Evolutionary conservation across 2,329 filamentous ascomycete genomes (phyloP).

Genomic region (Plenodomus lindquistii): DNA sequence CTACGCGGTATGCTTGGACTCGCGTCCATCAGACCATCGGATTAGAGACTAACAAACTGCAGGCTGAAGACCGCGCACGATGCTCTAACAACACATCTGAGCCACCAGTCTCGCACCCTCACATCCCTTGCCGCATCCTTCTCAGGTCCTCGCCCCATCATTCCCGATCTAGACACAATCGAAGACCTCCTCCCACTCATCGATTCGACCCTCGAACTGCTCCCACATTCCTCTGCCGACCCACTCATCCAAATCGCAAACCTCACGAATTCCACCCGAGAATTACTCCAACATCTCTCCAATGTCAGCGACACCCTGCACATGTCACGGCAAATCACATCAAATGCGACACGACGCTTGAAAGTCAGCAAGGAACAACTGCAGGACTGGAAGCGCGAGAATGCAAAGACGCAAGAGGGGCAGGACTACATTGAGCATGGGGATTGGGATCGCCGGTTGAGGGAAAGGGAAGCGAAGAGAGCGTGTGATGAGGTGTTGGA

Average conservation of each 20-base stretch:
- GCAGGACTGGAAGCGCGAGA: constrained; percentile 79
- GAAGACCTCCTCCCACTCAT: constrained; percentile 72
- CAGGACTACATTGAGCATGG: constrained; percentile 79
- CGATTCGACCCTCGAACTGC: constrained; percentile 64
- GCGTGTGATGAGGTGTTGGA: constrained; percentile 87
- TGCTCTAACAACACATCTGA: constrained; percentile 73
- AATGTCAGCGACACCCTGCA: constrained; percentile 89
- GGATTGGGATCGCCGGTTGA: constrained; percentile 78
- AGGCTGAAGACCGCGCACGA: constrained; percentile 77
- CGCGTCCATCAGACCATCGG: not conserved
- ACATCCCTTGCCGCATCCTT: constrained; percentile 74
- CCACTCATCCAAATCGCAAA: constrained; percentile 69
- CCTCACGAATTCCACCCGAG: constrained; percentile 66
- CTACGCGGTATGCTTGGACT: constrained; percentile 62
- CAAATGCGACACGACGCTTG: constrained; percentile 76
- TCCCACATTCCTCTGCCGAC: constrained; percentile 68
- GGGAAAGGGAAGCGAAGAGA: constrained; percentile 76
- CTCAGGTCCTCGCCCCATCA: constrained; percentile 68
- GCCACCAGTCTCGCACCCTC: constrained; percentile 74
- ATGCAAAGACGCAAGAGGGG: constrained; percentile 80
- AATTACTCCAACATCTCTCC: constrained; percentile 78
- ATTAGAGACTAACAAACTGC: constrained; percentile 17
- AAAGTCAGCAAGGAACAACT: constrained; percentile 84
- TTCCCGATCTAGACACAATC: constrained; percentile 66
- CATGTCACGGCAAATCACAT: constrained; percentile 88